Base-by-base conservation (phyloP, 352 stramenopile species). In the Thraustochytrium striatum region DNA sequence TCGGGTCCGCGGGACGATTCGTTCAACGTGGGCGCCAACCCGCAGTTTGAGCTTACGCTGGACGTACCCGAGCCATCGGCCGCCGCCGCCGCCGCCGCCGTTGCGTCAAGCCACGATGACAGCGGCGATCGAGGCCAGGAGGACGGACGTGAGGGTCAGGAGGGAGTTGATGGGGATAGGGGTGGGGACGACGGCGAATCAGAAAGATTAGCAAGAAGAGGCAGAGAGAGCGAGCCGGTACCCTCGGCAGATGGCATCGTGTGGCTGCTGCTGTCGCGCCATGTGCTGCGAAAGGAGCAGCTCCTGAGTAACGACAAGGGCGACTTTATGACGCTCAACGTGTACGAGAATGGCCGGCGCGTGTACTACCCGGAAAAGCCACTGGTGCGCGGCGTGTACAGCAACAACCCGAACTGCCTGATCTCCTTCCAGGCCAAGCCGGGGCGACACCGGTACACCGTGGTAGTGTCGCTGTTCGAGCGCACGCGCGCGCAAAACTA, bases 401-500 rank as follows among this genome's bases (percentile, higher is more conserved):
- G 88, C 82, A 96, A 96, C 82, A 96, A 96, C 57, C 91, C 91
- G 0, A 90, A 97, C 83, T 93, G 88, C 2, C 87, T 97, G 33
- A 85, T 94, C n/a, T 91, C 89, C 44, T 83, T 95, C 36, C 88
- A 95, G 72, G 73, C 92, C 19, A 91, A 73, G 83, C 87, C 68
- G 79, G 85, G 82, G 9, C 25, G 53, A 11, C 50, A 72, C 13
- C 72, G 8, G 3, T 83, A 55, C 85, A 96, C 90, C 2, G 83
- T 97, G 5, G 91, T 96, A n/a, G 85, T 92, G 1, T 96, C 91
- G 19, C 91, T 96, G 73, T 96, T 94, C 72, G 89, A 96, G 75
- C 96, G 96, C 69, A 90, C 91, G 61, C 85, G 88, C n/a, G 85
- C 89, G 43, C 81, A 96, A 33, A 90, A 94, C 79, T 97, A 93